Evolutionary conservation across 2,329 filamentous ascomycete genomes (phyloP), one percentile per base, ranked within the genome.

Genomic region (Eurotiales sp.): DNA sequence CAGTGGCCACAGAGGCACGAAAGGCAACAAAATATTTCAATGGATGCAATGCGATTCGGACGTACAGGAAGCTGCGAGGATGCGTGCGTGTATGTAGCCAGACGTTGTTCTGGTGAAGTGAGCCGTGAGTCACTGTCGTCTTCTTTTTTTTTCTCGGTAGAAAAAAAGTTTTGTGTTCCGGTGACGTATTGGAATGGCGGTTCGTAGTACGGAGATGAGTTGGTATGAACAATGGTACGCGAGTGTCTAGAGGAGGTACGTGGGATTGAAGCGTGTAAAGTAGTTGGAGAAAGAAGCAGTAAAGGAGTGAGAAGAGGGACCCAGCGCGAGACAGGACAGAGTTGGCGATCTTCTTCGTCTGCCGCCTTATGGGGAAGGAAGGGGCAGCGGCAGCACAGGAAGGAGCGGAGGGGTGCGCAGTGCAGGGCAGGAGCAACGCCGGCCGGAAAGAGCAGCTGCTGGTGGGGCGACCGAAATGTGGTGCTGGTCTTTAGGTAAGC

Each of bases 91-190:
- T 21, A 23, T 15, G 45, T 23, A 23, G 4, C 25, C 19, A 36
- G 32, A 15, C n/a, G 32, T 15, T 7, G 4, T 3, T 15, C 4
- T 2, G 3, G 14, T 23, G 15, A 40, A 22, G 34, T 8, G 17
- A 10, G 23, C 22, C 30, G 17, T 48, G 46, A 48, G 46, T 48
- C 46, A 48, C 46, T n/a, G n/a, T n/a, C n/a, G n/a, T n/a, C n/a
- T n/a, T 48, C 22, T 32, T 15, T 37, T 36, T 36, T 19, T 17
- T 17, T 15, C 3, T 29, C 8, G 34, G 34, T 23, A 36, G 46
- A 39, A 48, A 41, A 48, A 41, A 48, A 48, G 45, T 30, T 40
- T 19, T 17, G 45, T 36, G n/a, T 48, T 40, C 46, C 25, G 36
- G 46, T 48, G 46, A 48, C 46, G 46, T 48, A 42, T 42, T 42